These are phyloP conservation scores for Sclerotinia sclerotiorum DNA, from an alignment of 2,329 filamentous ascomycete species.

Conservation along the genomic window DNA sequence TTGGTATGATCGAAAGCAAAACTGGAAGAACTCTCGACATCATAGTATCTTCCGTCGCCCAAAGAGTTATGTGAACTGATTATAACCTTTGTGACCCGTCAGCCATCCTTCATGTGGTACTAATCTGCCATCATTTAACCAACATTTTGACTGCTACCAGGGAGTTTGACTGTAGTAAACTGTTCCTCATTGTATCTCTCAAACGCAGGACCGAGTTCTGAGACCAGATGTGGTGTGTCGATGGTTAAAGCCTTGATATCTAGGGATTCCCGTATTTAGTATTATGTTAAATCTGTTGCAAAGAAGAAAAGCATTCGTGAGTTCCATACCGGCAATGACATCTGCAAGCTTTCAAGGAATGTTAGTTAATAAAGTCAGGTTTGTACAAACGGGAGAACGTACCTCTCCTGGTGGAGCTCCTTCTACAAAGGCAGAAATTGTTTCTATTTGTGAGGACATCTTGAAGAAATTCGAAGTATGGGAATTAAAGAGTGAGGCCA, in stretches of 20 bases:
- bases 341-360: constrained; percentile 68
- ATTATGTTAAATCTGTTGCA: not conserved
- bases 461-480: not conserved
- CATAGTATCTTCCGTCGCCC: constrained; percentile 81
- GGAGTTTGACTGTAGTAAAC: constrained; percentile 83
- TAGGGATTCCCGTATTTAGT: constrained; percentile 42
- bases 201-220: constrained; percentile 78
- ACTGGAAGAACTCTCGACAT: constrained; percentile 82
- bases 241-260: constrained; percentile 87
- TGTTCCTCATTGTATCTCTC: constrained; percentile 97
- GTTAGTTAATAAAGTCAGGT: constrained; percentile 29
- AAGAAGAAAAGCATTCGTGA: constrained; percentile 1
- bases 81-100: constrained; percentile 55
- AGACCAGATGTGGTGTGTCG: constrained; percentile 65
- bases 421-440: constrained; percentile 84
- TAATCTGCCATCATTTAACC: constrained; percentile 29
- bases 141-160: constrained; percentile 78
- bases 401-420: constrained; percentile 97
- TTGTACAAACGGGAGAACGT: constrained; percentile 38
- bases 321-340: constrained; percentile 72
- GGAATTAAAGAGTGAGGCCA: not conserved
- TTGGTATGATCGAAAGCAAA: constrained; percentile 85
- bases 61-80: constrained; percentile 85
- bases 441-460: constrained; percentile 50
- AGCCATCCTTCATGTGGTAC: constrained; percentile 17